A percentile compares a stretch with the other conserved stretches of the same genome.
phyloP scores from a whole-genome alignment of 2,329 filamentous ascomycete genomes.

The Ophiocordyceps camponoti-floridani region DNA sequence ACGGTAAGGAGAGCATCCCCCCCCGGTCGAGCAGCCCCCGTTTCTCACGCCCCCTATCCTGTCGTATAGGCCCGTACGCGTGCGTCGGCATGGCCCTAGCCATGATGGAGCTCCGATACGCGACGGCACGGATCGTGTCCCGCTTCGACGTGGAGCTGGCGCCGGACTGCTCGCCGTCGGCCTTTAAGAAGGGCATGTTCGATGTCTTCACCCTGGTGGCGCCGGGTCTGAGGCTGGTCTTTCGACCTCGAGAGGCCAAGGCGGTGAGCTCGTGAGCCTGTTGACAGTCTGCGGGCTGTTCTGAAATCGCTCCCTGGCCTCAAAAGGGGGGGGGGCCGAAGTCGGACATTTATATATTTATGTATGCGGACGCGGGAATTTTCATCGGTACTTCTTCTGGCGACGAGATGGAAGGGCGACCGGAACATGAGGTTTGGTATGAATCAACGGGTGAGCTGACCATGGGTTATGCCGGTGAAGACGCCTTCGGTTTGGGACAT shows the following conservation, averaged over 20 bases:
- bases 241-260: not conserved
- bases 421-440: no score
- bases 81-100: not conserved
- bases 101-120: not conserved
- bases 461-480: no score
- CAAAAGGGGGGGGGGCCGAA: not conserved
- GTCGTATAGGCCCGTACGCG: not conserved
- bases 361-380: no score
- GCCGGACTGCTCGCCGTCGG: not conserved
- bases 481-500: no score
- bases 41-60: no score
- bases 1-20: not conserved
- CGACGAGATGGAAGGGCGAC: no score
- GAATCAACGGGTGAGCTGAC: no score
- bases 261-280: not conserved
- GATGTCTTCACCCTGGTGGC: not conserved
- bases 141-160: not conserved
- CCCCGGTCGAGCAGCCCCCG: not conserved
- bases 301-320: no score
- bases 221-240: not conserved
- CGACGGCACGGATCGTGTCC: conserved; percentile 24
- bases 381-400: no score
- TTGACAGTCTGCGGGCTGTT: no score
- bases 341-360: no score
- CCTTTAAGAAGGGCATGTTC: not conserved